phyloP scores from a whole-genome alignment of 495 filamentous ascomycete genomes.

The Lepraria neglecta region DNA sequence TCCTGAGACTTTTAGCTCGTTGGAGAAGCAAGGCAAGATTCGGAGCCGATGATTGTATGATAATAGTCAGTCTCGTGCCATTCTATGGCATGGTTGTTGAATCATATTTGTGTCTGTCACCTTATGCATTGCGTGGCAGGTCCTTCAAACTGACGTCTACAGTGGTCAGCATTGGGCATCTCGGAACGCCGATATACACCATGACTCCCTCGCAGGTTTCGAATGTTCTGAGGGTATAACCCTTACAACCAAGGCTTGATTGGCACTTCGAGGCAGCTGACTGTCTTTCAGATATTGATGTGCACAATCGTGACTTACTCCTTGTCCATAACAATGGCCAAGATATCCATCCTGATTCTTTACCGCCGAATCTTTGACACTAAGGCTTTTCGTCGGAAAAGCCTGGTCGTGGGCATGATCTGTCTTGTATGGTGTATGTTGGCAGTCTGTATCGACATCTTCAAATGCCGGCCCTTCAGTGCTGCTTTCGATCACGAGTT shows the following conservation, averaged over 20 bases:
- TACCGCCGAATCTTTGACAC: conserved; percentile 25
- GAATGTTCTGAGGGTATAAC: conserved; percentile 10
- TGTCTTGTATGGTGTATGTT: conserved; percentile 14
- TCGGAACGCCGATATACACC: neutral
- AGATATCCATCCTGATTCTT: conserved; percentile 23
- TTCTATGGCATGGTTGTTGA: conserved; percentile 12
- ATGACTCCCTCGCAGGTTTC: neutral
- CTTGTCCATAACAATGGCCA: conserved; percentile 18
- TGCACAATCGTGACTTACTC: conserved; percentile 14
- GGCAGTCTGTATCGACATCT: conserved; percentile 7
- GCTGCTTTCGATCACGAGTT: conserved; percentile 5
- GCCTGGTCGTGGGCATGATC: conserved; percentile 1
- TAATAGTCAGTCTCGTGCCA: conserved; percentile 9
- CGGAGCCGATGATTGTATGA: conserved; percentile 13
- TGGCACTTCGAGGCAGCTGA: neutral
- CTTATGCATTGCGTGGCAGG: neutral
- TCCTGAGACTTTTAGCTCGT: conserved; percentile 6
- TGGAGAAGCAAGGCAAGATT: conserved; percentile 14
- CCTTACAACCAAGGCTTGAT: neutral
- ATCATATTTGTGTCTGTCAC: neutral
- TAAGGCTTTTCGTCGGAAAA: neutral
- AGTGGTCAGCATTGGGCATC: conserved; percentile 5
- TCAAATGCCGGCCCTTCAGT: conserved; percentile 13
- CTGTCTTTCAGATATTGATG: neutral
- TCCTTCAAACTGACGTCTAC: neutral